Conservation (phyloP, 23 red algal species). For the Gracilariopsis chorda region DNA sequence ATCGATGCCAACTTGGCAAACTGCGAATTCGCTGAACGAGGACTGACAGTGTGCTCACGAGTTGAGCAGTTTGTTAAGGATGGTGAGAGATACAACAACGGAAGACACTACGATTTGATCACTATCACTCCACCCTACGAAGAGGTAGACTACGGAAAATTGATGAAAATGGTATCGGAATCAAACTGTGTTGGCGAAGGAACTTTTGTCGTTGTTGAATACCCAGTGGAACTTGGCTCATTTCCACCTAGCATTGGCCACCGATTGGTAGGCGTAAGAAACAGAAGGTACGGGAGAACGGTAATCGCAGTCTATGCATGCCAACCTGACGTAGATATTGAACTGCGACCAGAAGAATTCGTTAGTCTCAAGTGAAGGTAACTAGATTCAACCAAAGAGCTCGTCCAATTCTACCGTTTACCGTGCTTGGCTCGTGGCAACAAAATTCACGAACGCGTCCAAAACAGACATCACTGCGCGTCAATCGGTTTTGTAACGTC, state of each 20-base stretch:
- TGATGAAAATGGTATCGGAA: conserved; percentile 72
- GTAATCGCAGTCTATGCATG: conserved; percentile 88
- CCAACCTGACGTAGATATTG: conserved; percentile 61
- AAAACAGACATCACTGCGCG: background rate
- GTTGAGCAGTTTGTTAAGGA: conserved; percentile 70
- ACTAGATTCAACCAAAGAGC: too few species aligned
- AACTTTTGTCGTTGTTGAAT: conserved; percentile 95
- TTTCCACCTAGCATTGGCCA: conserved; percentile 78
- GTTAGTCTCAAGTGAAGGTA: conserved; percentile 6
- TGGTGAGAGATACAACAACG: conserved; percentile 13
- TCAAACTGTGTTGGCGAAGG: conserved; percentile 80
- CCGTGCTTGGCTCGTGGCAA: too few species aligned
- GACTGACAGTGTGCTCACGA: conserved; percentile 33
- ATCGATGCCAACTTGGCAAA: conserved; percentile 51
- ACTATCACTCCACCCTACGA: conserved; percentile 97
- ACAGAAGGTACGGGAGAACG: conserved; percentile 92
- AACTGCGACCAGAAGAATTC: conserved; percentile 89
- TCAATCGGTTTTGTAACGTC: background rate
- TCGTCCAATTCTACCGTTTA: too few species aligned
- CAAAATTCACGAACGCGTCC: too few species aligned
- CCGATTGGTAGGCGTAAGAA: conserved; percentile 86
- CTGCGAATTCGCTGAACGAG: conserved; percentile 48
- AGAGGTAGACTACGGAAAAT: conserved; percentile 87
- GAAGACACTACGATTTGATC: conserved; percentile 55
- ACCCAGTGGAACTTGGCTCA: conserved; percentile 81